Base-by-base conservation (phyloP, 495 filamentous ascomycete species). In the Penicillium bovifimosum region DNA sequence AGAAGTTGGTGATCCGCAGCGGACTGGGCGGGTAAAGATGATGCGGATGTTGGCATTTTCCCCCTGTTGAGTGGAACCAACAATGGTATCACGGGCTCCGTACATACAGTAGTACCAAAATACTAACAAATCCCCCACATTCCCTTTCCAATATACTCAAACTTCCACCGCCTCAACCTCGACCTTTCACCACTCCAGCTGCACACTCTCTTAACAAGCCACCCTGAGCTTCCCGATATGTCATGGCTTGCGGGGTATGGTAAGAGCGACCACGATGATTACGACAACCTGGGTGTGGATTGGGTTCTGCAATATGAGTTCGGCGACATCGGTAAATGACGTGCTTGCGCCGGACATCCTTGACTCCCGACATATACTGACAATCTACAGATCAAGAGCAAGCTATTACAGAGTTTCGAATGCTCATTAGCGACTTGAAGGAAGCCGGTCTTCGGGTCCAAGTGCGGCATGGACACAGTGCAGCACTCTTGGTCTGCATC, bases 371-470 rank as follows among this genome's bases (percentile, higher is more conserved):
- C 20, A 38, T 6, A 17, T n/a, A 43, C 61, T 63, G 36, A 65
- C 57, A 3, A 47, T 38, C 46, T n/a, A 8, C 56, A 89, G 90
- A 87, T 47, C 81, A 80, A 58, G 65, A 73, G 8, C 74, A 85
- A 58, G 89, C 91, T 6, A 80, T 84, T 57, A 72, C 78, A 13
- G 78, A 85, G 57, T 95, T 95, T 63, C 78, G 80, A 46, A 80
- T 81, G 49, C 83, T 98, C n/a, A 73, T 95, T 54, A 59, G 81
- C 54, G 80, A 83, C 33, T 76, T 98, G 43, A 79, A 82, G 18
- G 71, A 74, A 50, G 87, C 88, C 43, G 91, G 92, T 16, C 79
- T 96, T 41, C 80, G 84, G 3, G 86, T 86, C 14, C 92, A 96
- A 64, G 91, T 95, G 18, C 84, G 93, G 50, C 84, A 83, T 58